phyloP scores from a whole-genome alignment of 805 yeast genomes.

The Blastobotrys muscicola region DNA sequence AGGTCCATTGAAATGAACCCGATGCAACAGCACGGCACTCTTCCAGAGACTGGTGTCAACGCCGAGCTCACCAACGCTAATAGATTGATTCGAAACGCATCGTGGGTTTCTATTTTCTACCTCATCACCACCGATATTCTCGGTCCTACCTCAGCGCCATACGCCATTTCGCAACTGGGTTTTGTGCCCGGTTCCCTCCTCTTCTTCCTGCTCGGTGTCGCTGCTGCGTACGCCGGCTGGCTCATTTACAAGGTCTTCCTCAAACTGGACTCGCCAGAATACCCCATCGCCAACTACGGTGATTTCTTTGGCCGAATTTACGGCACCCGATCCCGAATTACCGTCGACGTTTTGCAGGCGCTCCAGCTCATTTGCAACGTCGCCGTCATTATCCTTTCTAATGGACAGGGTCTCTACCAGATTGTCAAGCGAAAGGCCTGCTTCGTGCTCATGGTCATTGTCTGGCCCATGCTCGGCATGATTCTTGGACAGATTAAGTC shows the following conservation, averaged over 20 bases:
- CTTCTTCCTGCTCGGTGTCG: slow-evolving; percentile 33
- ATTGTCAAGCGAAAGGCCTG: slow-evolving; percentile 27
- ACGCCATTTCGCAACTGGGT: slow-evolving; percentile 36
- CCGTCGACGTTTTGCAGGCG: slow-evolving; percentile 32
- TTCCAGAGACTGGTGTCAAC: slow-evolving; percentile 1
- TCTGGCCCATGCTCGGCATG: slow-evolving; percentile 38
- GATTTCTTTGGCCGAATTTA: slow-evolving; percentile 34
- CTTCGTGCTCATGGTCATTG: slow-evolving; percentile 33
- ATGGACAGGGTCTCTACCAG: slow-evolving; percentile 37
- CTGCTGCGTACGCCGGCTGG: slow-evolving; percentile 36
- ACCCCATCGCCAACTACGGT: slow-evolving; percentile 36
- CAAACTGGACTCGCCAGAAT: slow-evolving; percentile 34
- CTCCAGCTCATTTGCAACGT: slow-evolving; percentile 37
- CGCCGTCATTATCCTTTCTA: slow-evolving; percentile 33
- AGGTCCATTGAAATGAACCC: not conserved
- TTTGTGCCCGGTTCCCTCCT: slow-evolving; percentile 38
- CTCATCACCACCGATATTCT: slow-evolving; percentile 40
- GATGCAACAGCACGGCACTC: not conserved
- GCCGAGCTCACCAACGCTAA: slow-evolving; percentile 9
- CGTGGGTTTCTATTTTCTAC: slow-evolving; percentile 31
- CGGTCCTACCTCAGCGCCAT: slow-evolving; percentile 40
- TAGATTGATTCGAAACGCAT: slow-evolving; percentile 17
- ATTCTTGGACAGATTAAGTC: slow-evolving; percentile 35
- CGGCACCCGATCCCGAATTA: slow-evolving; percentile 28
- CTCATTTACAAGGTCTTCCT: slow-evolving; percentile 31